Conservation (phyloP, 352 stramenopile species). For the Hyaloperonospora brassicae region DNA sequence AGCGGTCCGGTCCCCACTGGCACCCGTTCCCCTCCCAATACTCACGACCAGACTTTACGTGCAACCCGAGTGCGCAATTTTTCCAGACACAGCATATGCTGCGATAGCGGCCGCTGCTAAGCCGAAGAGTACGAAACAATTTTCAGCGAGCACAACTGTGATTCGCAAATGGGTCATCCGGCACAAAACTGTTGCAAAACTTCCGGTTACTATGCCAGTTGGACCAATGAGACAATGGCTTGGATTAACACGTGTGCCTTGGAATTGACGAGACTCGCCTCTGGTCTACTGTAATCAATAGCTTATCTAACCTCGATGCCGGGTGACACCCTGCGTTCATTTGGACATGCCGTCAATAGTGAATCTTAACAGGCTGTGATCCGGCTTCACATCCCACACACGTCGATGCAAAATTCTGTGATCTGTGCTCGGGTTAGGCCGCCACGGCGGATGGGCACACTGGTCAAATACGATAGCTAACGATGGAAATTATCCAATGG, state of each 20-base stretch:
- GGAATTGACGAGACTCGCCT: not conserved
- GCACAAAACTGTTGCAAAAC: not conserved
- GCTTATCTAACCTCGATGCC: not conserved
- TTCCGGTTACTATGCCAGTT: not conserved
- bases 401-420: not conserved
- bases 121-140: not conserved
- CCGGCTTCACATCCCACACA: no score
- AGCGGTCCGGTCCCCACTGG: not conserved
- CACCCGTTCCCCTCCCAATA: not conserved
- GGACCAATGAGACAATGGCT: not conserved
- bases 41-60: conserved; percentile 1
- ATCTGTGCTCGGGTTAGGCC: conserved; percentile 1
- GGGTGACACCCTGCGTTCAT: not conserved
- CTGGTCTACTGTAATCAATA: not conserved
- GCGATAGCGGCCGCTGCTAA: not conserved
- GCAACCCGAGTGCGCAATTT: not conserved
- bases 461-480: not conserved
- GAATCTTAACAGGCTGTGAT: not conserved
- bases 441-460: not conserved
- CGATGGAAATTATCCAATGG: not conserved
- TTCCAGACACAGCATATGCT: no score
- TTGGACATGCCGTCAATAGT: not conserved
- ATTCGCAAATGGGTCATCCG: not conserved
- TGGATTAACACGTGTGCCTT: not conserved
- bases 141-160: not conserved